These are phyloP conservation scores for Verbena officinalis DNA, from an alignment of 257 asterid species.

Conservation along the genomic window DNA sequence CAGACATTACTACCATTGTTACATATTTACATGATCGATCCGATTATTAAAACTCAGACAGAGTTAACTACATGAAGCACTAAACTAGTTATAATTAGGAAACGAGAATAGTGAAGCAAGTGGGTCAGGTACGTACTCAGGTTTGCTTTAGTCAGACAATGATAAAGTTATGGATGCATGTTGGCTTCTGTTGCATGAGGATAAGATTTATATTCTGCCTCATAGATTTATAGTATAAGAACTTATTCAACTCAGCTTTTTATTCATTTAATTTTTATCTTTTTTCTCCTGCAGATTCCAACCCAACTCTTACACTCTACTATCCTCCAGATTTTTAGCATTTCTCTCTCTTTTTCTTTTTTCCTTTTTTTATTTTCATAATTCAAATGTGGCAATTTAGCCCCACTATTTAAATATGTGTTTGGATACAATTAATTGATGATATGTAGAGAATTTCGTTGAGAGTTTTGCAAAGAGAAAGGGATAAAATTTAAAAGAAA, in stretches of 20 bases:
- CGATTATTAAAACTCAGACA: too few species aligned
- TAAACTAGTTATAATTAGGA: slow-evolving; percentile 21
- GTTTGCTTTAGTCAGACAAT: slow-evolving; percentile 39
- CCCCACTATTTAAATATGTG: too few species aligned
- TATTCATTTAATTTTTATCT: neutral
- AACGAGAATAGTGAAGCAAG: neutral
- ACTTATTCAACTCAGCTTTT: slow-evolving; percentile 10
- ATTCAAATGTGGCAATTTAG: too few species aligned
- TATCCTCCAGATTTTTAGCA: too few species aligned
- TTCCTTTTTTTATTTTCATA: neutral
- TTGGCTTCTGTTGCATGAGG: slow-evolving; percentile 20
- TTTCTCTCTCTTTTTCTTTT: neutral
- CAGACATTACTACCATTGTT: too few species aligned
- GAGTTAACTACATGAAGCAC: too few species aligned
- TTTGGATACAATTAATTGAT: too few species aligned
- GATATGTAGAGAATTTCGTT: too few species aligned
- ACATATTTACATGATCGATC: too few species aligned
- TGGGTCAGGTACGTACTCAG: too few species aligned
- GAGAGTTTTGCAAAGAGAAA: neutral
- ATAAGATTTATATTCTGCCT: slow-evolving; percentile 30
- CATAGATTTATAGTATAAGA: neutral
- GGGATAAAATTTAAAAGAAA: neutral
- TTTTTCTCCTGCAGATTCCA: slow-evolving; percentile 26
- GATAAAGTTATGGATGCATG: slow-evolving; percentile 24
- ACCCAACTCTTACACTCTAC: too few species aligned